Conservation (phyloP, 495 filamentous ascomycete genomes). For the Penicillium malachiteum region DNA sequence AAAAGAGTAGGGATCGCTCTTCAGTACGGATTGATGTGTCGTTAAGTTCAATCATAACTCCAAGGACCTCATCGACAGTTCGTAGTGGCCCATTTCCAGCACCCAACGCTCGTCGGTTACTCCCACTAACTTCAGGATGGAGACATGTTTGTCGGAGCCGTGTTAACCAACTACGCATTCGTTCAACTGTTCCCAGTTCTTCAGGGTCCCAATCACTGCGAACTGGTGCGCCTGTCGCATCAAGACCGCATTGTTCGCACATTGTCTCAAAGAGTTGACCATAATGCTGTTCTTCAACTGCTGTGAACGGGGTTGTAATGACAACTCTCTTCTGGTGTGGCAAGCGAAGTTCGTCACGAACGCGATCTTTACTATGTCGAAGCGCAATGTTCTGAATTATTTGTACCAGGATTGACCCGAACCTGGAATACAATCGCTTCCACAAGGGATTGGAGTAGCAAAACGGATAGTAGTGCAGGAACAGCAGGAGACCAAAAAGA, state of each 20-base stretch:
- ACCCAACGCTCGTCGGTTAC: conserved; percentile 68
- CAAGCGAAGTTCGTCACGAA: conserved; percentile 64
- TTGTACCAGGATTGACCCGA: conserved; percentile 58
- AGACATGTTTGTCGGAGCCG: conserved; percentile 80
- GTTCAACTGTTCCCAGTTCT: conserved; percentile 53
- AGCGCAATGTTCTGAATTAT: conserved; percentile 71
- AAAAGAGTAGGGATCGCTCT: conserved; percentile 61
- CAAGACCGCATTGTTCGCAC: conserved; percentile 64
- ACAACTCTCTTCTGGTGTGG: conserved; percentile 82
- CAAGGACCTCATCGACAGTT: conserved; percentile 81
- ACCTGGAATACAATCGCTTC: conserved; percentile 58
- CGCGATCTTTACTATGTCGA: conserved; percentile 78
- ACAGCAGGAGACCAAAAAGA: conserved; percentile 68
- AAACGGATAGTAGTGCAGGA: conserved; percentile 77
- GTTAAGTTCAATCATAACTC: conserved; percentile 84
- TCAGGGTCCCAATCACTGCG: conserved; percentile 62
- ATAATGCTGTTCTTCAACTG: conserved; percentile 88
- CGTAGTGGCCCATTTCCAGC: conserved; percentile 61
- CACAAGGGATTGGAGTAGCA: conserved; percentile 61
- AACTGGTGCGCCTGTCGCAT: conserved; percentile 60
- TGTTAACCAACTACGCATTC: conserved; percentile 68
- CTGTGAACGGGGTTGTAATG: conserved; percentile 83
- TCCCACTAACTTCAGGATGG: conserved; percentile 72
- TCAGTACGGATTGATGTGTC: conserved; percentile 61
- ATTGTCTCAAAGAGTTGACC: conserved; percentile 68